A percentile compares a stretch with the other conserved stretches of the same genome.
Evolutionary conservation across 805 yeast genomes (phyloP).

Genomic region (Starmerella stellata): DNA sequence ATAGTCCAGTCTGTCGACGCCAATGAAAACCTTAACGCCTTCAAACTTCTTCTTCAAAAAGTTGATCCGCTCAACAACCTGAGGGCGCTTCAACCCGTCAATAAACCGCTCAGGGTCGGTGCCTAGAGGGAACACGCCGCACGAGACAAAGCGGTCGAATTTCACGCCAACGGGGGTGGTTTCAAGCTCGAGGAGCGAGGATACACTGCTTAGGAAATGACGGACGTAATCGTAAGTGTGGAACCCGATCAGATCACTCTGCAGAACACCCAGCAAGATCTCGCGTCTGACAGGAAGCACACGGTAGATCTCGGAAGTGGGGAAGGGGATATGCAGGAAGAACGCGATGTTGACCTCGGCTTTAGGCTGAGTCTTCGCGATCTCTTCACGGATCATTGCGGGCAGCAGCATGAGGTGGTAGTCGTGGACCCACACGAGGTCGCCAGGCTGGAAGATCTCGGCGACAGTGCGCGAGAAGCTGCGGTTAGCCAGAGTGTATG

Average conservation of each 20-base stretch:
- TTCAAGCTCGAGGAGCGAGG: conserved; percentile 60
- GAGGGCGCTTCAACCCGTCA: conserved; percentile 48
- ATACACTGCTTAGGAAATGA: conserved; percentile 80
- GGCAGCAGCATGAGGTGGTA: conserved; percentile 93
- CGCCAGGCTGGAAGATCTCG: conserved; percentile 55
- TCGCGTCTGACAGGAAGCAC: conserved; percentile 90
- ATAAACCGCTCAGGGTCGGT: conserved; percentile 85
- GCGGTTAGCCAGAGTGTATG: conserved; percentile 81
- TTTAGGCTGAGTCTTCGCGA: conserved; percentile 26
- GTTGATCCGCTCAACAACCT: conserved; percentile 47
- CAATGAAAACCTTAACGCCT: conserved; percentile 75
- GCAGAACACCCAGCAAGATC: conserved; percentile 73
- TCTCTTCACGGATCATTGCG: conserved; percentile 53
- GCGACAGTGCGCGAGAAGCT: conserved; percentile 62
- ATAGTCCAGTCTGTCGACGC: conserved; percentile 90
- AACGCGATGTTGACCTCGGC: conserved; percentile 66
- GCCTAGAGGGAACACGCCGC: conserved; percentile 98
- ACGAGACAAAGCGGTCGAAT: conserved; percentile 57
- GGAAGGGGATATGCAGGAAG: conserved; percentile 95
- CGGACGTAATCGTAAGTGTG: conserved; percentile 98
- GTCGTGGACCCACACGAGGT: conserved; percentile 94
- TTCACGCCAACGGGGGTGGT: conserved; percentile 85
- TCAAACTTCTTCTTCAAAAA: conserved; percentile 48
- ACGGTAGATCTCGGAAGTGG: conserved; percentile 88
- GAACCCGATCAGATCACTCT: conserved; percentile 90